Evolutionary conservation across 208 protist species (phyloP).

Genomic region (Novymonas esmeraldas): DNA sequence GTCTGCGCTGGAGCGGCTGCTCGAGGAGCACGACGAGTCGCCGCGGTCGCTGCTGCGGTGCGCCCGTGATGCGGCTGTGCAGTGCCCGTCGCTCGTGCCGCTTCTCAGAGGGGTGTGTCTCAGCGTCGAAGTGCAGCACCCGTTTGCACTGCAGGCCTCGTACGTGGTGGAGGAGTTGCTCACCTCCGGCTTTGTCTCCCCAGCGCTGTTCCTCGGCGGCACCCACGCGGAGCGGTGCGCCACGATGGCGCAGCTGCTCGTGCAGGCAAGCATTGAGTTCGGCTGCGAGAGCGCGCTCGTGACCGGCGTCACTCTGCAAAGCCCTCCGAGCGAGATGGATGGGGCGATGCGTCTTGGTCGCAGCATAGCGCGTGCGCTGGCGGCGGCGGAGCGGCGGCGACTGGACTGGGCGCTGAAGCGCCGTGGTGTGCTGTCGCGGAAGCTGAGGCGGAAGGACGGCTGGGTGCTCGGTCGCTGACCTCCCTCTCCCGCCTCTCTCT

Average conservation of each 20-base stretch:
- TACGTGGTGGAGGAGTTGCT: slow-evolving; percentile 49
- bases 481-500: not conserved
- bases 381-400: slow-evolving; percentile 15
- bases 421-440: slow-evolving; percentile 3
- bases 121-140: slow-evolving; percentile 20
- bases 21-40: slow-evolving; percentile 35
- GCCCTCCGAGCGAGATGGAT: too few relatives aligned
- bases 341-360: too few relatives aligned
- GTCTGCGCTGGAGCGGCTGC: slow-evolving; percentile 21
- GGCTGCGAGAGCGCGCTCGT: slow-evolving; percentile 16
- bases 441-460: not conserved
- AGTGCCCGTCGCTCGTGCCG: slow-evolving; percentile 21
- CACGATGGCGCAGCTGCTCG: slow-evolving; percentile 9
- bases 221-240: slow-evolving; percentile 28
- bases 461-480: slow-evolving; percentile 14
- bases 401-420: slow-evolving; percentile 29
- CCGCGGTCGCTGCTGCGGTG: slow-evolving; percentile 10
- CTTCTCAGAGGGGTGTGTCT: slow-evolving; percentile 48
- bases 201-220: slow-evolving; percentile 37
- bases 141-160: slow-evolving; percentile 35
- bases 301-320: slow-evolving; percentile 16
- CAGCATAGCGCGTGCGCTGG: not conserved
- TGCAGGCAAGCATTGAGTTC: slow-evolving; percentile 37
- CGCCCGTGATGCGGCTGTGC: not conserved
- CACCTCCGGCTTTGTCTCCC: slow-evolving; percentile 21